Percentiles rank a stretch among this genome's conserved stretches.
Evolutionary conservation across 148 eudicot genomes (phyloP).

Genomic region (Rhododendron williamsianum): DNA sequence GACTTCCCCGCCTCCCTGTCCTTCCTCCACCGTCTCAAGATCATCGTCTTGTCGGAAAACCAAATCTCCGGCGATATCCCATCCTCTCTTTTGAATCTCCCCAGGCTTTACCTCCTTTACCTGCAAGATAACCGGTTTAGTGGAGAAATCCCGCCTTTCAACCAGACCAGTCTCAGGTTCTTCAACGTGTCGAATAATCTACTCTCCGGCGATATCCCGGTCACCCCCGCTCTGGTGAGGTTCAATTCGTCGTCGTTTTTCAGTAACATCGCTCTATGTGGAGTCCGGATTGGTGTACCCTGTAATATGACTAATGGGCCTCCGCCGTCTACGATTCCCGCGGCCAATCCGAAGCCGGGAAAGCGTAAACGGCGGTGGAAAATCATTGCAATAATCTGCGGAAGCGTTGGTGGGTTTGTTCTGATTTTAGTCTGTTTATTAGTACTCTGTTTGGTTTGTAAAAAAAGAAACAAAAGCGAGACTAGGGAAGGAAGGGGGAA

Average conservation of each 20-base stretch:
- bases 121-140: conserved; percentile 49
- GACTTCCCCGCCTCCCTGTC: conserved; percentile 46
- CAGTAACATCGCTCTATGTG: conserved; percentile 54
- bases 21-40: conserved; percentile 58
- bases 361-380: conserved; percentile 18
- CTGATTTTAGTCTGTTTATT: conserved; percentile 1
- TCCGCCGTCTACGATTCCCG: conserved; percentile 20
- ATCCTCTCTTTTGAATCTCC: conserved; percentile 19
- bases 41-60: conserved; percentile 56
- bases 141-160: conserved; percentile 58
- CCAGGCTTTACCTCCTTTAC: conserved; percentile 46
- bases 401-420: conserved; percentile 22
- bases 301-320: conserved; percentile 17
- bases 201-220: conserved; percentile 63
- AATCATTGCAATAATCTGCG: conserved; percentile 22
- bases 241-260: conserved; percentile 56
- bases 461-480: conserved; percentile 9
- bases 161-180: conserved; percentile 47
- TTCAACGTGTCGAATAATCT: conserved; percentile 61
- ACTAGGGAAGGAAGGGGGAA: conserved; percentile 6
- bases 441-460: background rate
- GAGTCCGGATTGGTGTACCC: conserved; percentile 26
- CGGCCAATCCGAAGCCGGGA: background rate
- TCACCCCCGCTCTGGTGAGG: conserved; percentile 34
- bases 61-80: conserved; percentile 57